These are phyloP conservation scores for Aspergillus sp. DNA, from an alignment of 2,329 filamentous ascomycete species.

Conservation along the genomic window DNA sequence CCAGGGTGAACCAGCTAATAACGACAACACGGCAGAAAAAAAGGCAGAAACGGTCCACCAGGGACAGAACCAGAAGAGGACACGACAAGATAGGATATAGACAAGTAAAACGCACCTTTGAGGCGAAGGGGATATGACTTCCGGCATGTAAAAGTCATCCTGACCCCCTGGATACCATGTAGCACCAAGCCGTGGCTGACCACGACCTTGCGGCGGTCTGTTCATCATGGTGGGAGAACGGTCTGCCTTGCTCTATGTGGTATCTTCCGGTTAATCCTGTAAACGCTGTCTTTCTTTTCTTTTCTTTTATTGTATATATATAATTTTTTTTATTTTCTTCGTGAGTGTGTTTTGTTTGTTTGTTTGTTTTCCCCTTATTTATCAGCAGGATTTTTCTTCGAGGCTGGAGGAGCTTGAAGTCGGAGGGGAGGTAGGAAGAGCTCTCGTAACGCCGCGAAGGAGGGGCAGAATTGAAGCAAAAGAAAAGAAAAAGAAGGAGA, in stretches of 20 bases:
- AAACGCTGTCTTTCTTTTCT: not conserved
- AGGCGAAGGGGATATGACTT: constrained; percentile 61
- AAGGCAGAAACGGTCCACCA: not conserved
- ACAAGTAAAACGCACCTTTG: constrained; percentile 49
- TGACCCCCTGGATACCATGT: constrained; percentile 61
- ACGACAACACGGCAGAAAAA: constrained; percentile 8
- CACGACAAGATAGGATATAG: no score
- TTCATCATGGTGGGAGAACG: constrained; percentile 23
- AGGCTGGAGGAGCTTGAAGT: no score
- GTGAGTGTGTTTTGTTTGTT: not conserved
- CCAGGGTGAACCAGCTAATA: constrained; percentile 14
- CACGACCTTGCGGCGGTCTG: constrained; percentile 30
- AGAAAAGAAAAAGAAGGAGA: constrained; percentile 1
- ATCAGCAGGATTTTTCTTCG: no score
- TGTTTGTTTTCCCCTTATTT: not conserved
- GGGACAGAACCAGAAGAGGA: no score
- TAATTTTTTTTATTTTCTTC: no score
- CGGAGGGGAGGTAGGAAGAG: no score
- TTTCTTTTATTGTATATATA: not conserved
- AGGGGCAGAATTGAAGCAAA: not conserved
- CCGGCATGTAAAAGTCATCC: constrained; percentile 62
- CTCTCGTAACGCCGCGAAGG: not conserved
- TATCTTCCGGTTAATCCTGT: constrained; percentile 1
- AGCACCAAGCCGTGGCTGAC: constrained; percentile 44
- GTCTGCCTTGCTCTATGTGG: constrained; percentile 1